Evolutionary conservation across 2,329 filamentous ascomycete genomes (phyloP), one percentile per base, ranked within the genome.

Genomic region (Exophiala sp.): DNA sequence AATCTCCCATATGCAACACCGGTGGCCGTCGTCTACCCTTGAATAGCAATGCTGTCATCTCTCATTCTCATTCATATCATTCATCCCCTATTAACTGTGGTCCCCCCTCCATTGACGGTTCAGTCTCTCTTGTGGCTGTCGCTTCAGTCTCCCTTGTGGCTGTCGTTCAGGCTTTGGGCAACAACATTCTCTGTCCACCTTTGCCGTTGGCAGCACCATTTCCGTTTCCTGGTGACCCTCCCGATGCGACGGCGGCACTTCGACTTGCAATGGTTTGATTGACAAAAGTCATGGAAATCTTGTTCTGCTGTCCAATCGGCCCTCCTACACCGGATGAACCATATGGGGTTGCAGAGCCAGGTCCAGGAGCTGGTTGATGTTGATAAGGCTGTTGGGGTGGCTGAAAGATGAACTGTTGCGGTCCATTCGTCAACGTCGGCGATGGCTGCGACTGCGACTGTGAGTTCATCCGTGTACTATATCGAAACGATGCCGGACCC

Each of bases 231-330:
- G 43, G 22, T 9, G 48, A 42, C 2, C 8, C 30, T 5, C 9
- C 10, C 30, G 34, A 18, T 3, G 49, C 51, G n/a, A 48, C 49
- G 1, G 49, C 48, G 11, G 40, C 51, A 35, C 37, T 54, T 38
- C 47, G 38, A 38, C 50, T 51, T 22, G 48, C 51, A 9, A 57
- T 57, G 7, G 54, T 57, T 37, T 54, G 50, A 38, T 57, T 57
- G 23, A 57, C 51, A 35, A 57, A 57, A 10, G 51, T 57, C 45
- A 53, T 57, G 19, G 49, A 39, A 9, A 50, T 50, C 46, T 50
- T 49, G 18, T 23, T 47, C 35, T 52, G 53, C 38, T 46, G 45
- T 37, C 49, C 49, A 13, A 52, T 29, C 6, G 41, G 30, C 14
- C 27, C 29, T 11, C 48, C 43, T 21, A 37, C 43, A 18, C 41